Conservation (phyloP, 257 asterid species). For the Przewalskia tangutica region DNA sequence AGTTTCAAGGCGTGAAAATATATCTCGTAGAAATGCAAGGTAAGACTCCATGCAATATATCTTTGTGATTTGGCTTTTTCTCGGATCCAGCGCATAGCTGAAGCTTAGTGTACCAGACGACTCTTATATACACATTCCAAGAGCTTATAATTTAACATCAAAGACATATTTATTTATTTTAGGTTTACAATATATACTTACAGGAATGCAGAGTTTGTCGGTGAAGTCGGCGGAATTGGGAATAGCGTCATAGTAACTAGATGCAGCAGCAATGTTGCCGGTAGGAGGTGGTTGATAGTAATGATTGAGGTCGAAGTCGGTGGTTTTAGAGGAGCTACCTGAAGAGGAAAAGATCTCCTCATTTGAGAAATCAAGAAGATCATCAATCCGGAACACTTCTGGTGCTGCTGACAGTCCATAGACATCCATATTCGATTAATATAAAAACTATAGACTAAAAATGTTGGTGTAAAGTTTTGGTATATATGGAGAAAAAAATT, state of each 20-base stretch:
- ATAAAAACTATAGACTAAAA: background rate
- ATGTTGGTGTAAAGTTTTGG: background rate
- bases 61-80: too few species aligned
- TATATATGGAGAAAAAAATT: background rate
- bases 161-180: too few species aligned
- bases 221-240: slow-evolving; percentile 27
- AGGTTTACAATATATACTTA: slow-evolving; percentile 17
- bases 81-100: too few species aligned
- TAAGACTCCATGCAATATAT: too few species aligned
- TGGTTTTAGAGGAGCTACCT: slow-evolving; percentile 10
- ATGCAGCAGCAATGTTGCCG: background rate
- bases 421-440: slow-evolving; percentile 29
- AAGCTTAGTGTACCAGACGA: too few species aligned
- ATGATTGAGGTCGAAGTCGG: slow-evolving; percentile 4
- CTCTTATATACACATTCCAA: too few species aligned
- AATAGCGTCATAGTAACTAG: background rate
- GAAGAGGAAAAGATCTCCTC: slow-evolving; percentile 22
- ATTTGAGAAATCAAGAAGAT: slow-evolving; percentile 56
- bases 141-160: too few species aligned
- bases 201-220: slow-evolving; percentile 43
- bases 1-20: too few species aligned
- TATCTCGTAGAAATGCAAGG: too few species aligned
- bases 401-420: slow-evolving; percentile 32
- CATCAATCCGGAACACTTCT: slow-evolving; percentile 29
- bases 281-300: slow-evolving; percentile 2